Evolutionary conservation across 148 eudicot genomes (phyloP).

Genomic region (Silene conica): DNA sequence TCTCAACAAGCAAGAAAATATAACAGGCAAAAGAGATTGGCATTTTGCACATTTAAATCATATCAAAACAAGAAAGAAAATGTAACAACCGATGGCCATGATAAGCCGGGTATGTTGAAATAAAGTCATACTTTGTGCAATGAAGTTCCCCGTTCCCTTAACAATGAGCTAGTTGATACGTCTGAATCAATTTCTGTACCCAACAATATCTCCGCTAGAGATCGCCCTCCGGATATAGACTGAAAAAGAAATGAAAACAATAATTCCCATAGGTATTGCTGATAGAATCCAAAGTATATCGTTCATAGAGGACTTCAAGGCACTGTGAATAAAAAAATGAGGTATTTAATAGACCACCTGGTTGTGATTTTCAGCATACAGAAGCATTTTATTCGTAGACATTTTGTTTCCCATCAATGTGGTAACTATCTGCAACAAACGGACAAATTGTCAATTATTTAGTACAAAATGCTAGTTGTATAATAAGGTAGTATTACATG

Average conservation of each 20-base stretch:
- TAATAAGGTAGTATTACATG: background rate
- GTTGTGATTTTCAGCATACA: constrained; percentile 92
- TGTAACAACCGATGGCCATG: background rate
- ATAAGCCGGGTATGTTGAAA: background rate
- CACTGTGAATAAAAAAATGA: background rate
- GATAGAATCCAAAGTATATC: background rate
- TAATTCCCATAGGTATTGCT: background rate
- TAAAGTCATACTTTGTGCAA: constrained; percentile 67
- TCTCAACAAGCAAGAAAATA: background rate
- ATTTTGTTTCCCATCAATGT: constrained; percentile 53
- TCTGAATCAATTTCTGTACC: constrained; percentile 39
- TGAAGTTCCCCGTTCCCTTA: constrained; percentile 80
- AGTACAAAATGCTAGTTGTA: background rate
- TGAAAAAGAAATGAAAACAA: constrained; percentile 30
- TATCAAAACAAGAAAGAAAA: background rate
- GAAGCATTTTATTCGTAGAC: constrained; percentile 71
- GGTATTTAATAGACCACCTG: constrained; percentile 44
- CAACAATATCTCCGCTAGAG: constrained; percentile 83
- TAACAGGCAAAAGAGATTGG: background rate
- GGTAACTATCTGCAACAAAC: constrained; percentile 60
- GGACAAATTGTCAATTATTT: background rate
- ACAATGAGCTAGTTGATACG: constrained; percentile 33
- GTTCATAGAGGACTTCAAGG: constrained; percentile 1
- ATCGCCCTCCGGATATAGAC: constrained; percentile 93
- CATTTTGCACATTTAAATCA: background rate